Evolutionary conservation across 176 grass and related monocot genomes (phyloP).

Genomic region (Paspalum notatum): DNA sequence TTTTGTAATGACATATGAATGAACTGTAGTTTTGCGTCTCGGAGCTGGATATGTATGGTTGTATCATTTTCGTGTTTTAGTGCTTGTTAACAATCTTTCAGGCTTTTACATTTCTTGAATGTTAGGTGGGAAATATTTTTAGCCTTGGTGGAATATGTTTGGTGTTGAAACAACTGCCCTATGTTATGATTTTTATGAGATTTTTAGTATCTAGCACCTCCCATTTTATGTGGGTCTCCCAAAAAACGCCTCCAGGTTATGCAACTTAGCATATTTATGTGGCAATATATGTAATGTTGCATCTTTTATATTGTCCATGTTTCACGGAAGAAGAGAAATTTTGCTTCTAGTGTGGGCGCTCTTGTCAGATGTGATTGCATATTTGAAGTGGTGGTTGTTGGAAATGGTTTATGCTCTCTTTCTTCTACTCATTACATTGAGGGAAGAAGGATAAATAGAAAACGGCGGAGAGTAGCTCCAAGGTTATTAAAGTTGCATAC

Average conservation of each 20-base stretch:
- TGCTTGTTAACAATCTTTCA: neutral
- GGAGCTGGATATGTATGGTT: neutral
- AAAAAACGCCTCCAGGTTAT: neutral
- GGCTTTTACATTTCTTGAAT: neutral
- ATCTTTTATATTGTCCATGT: neutral
- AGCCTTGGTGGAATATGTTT: neutral
- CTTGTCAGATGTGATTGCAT: neutral
- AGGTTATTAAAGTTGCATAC: neutral
- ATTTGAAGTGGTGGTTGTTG: neutral
- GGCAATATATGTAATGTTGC: neutral
- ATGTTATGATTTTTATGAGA: too few relatives aligned
- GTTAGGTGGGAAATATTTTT: neutral
- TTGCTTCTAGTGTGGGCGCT: neutral
- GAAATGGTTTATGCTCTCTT: neutral
- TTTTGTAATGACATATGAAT: neutral
- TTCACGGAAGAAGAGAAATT: neutral
- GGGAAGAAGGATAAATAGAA: neutral
- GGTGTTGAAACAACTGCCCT: neutral
- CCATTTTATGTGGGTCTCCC: too few relatives aligned
- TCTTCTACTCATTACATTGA: neutral
- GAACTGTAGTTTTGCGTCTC: neutral
- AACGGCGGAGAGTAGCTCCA: neutral
- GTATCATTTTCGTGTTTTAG: neutral
- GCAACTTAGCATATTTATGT: neutral
- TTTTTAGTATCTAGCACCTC: neutral